phyloP scores from a whole-genome alignment of 192 early-diverging fungal genomes.

The Cetraspora pellucida region DNA sequence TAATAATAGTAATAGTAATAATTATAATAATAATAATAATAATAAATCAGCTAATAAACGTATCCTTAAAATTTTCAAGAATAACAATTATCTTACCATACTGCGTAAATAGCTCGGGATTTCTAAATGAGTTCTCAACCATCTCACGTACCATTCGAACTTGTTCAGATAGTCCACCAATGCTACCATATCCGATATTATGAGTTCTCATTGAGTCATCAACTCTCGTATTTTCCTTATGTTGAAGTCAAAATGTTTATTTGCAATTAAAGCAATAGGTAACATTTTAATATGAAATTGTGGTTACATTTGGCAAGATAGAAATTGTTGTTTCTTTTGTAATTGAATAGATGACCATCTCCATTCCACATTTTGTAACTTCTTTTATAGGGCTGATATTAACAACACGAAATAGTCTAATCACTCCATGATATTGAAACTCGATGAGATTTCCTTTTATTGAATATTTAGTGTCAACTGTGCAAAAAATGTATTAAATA shows the following conservation, averaged over 20 bases:
- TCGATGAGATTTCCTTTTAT: conserved; percentile 52
- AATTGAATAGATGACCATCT: conserved; percentile 33
- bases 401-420: conserved; percentile 47
- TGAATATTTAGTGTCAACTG: conserved; percentile 66
- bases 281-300: not conserved
- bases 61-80: not conserved
- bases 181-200: conserved; percentile 52
- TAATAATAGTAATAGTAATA: too few relatives aligned
- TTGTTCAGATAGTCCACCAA: conserved; percentile 82
- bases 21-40: too few relatives aligned
- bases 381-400: conserved; percentile 31
- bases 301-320: conserved; percentile 35
- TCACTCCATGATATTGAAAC: conserved; percentile 57
- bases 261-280: not conserved
- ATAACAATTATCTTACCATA: conserved; percentile 55
- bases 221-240: not conserved
- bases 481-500: conserved; percentile 1
- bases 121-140: conserved; percentile 75
- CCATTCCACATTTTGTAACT: not conserved
- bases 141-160: conserved; percentile 77
- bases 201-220: not conserved
- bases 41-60: not conserved
- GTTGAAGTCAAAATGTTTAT: not conserved
- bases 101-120: conserved; percentile 71
- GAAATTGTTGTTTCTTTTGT: conserved; percentile 42